Evolutionary conservation across 2,329 filamentous ascomycete species (phyloP).

Genomic region (Ceratocystis lukuohia): DNA sequence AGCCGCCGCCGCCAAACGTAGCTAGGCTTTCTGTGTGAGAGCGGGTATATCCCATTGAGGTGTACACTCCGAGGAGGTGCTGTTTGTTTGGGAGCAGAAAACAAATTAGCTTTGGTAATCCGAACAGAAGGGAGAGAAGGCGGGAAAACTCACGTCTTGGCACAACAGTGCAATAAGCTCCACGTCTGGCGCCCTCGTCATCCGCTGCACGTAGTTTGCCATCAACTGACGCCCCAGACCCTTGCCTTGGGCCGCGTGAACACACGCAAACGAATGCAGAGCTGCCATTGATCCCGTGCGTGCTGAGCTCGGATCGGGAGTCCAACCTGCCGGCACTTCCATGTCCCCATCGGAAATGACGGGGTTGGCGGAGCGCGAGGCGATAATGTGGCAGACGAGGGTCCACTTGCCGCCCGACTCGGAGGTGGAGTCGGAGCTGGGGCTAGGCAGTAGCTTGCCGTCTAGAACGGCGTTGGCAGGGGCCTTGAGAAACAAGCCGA

Average conservation of each 20-base stretch:
- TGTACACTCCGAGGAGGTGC: conserved; percentile 61
- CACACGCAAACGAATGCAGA: conserved; percentile 69
- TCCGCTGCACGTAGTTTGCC: conserved; percentile 63
- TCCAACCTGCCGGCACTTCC: conserved; percentile 57
- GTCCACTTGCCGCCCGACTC: conserved; percentile 32
- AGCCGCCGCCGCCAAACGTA: conserved; percentile 64
- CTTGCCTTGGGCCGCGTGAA: conserved; percentile 59
- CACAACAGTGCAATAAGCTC: conserved; percentile 65
- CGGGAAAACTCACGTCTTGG: conserved; percentile 42
- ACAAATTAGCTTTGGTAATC: not conserved
- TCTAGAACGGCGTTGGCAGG: conserved; percentile 26
- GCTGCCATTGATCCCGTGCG: conserved; percentile 54
- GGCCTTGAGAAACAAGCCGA: conserved; percentile 58
- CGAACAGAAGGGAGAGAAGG: not conserved
- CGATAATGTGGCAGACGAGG: conserved; percentile 64
- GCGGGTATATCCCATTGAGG: conserved; percentile 53
- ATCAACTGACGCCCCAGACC: conserved; percentile 63
- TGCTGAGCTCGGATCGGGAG: conserved; percentile 27
- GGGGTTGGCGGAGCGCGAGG: conserved; percentile 52
- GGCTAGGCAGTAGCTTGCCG: conserved; percentile 1
- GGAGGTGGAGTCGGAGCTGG: not conserved
- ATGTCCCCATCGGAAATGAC: conserved; percentile 65
- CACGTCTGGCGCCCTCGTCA: conserved; percentile 55
- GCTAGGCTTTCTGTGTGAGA: conserved; percentile 55
- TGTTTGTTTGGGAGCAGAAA: conserved; percentile 22